Base-by-base conservation (phyloP, 148 eudicot genomes). In the Fagopyrum esculentum region DNA sequence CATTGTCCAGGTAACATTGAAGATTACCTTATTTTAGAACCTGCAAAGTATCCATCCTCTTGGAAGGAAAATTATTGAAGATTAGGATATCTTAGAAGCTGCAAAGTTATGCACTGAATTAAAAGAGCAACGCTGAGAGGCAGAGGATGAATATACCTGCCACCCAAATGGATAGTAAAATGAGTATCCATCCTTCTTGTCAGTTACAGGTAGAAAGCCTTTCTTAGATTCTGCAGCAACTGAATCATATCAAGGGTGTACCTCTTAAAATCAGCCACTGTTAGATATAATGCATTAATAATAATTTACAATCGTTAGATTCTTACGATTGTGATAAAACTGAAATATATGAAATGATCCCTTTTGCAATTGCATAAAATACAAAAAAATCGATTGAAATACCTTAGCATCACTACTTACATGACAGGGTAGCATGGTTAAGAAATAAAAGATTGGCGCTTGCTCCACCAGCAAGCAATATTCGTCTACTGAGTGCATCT, bases 171-270 rank as follows among this genome's bases (percentile, higher is more conserved):
- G 99, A 83, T 92, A 96, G 30, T 89, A 59, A 81, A 95, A 90
- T 60, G 90, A 75, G 81, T 95, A 95, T 49, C 96, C 96, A 80
- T 95, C 98, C 84, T 87, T 95, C 80, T 90, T 84, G 85, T 95
- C 98, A 29, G 76, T 83, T 77, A 89, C 92, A 16, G 84, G 69
- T 74, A 86, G 80, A 84, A 88, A 95, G 77, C 87, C 89, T 84
- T 95, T 95, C 77, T 83, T 90, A 72, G 79, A 76, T 94, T 95
- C 98, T 87, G 92, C 96, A 85, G 97, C 98, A 92, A 95, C 98
- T 95, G 97, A 91, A 78, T 81, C 93, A 94, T 83, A 88, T 89
- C 92, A 88, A 90, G 81, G 84, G 87, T 74, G 78, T 82, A 81
- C 78, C 75, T 82, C 86, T 89, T 90, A 88, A 86, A 78, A 80